Evolutionary conservation across 441 rosid genomes (phyloP).

Genomic region (Gossypium armourianum): DNA sequence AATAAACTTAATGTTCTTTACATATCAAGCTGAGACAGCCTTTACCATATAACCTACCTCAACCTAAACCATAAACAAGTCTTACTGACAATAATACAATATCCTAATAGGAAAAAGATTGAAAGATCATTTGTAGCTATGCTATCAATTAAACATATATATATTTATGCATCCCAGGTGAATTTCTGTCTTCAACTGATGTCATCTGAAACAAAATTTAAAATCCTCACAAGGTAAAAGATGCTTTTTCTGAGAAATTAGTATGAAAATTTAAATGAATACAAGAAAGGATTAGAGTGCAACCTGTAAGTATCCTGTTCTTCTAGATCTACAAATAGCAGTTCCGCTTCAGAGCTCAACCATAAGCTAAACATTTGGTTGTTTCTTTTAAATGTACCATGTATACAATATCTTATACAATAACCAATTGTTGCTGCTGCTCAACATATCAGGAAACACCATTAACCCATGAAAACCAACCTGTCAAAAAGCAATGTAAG

Average conservation of each 20-base stretch:
- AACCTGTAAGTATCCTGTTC: constrained; percentile 87
- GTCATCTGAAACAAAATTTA: constrained; percentile 45
- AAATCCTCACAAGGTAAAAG: constrained; percentile 8
- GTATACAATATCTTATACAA: constrained; percentile 73
- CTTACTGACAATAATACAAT: no score
- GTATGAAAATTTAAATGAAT: background rate
- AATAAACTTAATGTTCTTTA: no score
- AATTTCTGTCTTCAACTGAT: constrained; percentile 31
- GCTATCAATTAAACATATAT: no score
- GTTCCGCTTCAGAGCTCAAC: constrained; percentile 39
- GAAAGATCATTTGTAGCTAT: no score
- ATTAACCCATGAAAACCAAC: background rate
- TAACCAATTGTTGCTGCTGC: constrained; percentile 48
- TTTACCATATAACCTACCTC: no score
- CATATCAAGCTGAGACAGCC: no score
- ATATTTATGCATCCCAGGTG: constrained; percentile 24
- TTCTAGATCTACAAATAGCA: constrained; percentile 45
- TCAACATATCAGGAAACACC: constrained; percentile 21
- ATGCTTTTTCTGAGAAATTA: background rate
- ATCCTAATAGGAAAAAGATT: no score
- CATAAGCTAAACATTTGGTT: constrained; percentile 42
- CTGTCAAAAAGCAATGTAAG: background rate
- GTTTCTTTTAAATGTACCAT: constrained; percentile 44
- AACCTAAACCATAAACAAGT: no score
- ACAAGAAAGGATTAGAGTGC: background rate